Evolutionary conservation across 2,329 filamentous ascomycete genomes (phyloP).

Genomic region (Fusarium veterinarium): DNA sequence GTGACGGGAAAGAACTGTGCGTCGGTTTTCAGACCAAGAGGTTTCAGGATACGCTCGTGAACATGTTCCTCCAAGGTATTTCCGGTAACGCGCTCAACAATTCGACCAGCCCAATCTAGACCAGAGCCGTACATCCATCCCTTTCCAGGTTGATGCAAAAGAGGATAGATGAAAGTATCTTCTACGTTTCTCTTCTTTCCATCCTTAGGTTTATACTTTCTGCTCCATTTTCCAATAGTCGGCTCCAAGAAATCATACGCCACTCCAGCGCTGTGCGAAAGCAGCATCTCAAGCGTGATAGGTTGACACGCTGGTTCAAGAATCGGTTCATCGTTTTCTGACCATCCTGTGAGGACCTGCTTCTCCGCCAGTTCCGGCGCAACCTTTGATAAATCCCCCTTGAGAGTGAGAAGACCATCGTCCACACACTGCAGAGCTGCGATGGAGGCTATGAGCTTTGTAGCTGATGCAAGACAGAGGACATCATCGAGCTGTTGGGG

Average conservation of each 20-base stretch:
- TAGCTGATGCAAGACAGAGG: slow-evolving; percentile 52
- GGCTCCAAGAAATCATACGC: slow-evolving; percentile 58
- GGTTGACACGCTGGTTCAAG: slow-evolving; percentile 48
- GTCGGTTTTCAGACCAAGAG: slow-evolving; percentile 54
- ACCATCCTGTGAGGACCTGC: slow-evolving; percentile 60
- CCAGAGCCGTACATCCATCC: slow-evolving; percentile 63
- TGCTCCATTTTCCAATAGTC: slow-evolving; percentile 49
- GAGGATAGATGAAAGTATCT: slow-evolving; percentile 56
- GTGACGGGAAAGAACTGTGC: slow-evolving; percentile 54
- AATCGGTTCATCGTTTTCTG: slow-evolving; percentile 54
- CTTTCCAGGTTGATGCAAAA: slow-evolving; percentile 62
- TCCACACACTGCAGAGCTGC: slow-evolving; percentile 67
- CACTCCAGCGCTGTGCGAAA: slow-evolving; percentile 63
- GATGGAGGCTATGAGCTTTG: slow-evolving; percentile 62
- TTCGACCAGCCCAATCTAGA: slow-evolving; percentile 64
- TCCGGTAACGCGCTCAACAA: slow-evolving; percentile 61
- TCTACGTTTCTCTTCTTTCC: slow-evolving; percentile 50
- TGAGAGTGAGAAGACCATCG: slow-evolving; percentile 58
- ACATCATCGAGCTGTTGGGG: slow-evolving; percentile 53
- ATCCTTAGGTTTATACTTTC: slow-evolving; percentile 43
- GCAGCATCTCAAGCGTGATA: slow-evolving; percentile 63
- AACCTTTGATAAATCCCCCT: slow-evolving; percentile 57
- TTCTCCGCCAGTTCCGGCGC: slow-evolving; percentile 61
- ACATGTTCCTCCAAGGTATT: slow-evolving; percentile 57
- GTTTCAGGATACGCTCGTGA: slow-evolving; percentile 56